Percentiles rank a stretch among this genome's conserved stretches.
These are phyloP conservation scores for Hymenoscyphus fructigenus DNA, from an alignment of 2,329 filamentous ascomycete species.

Conservation along the genomic window DNA sequence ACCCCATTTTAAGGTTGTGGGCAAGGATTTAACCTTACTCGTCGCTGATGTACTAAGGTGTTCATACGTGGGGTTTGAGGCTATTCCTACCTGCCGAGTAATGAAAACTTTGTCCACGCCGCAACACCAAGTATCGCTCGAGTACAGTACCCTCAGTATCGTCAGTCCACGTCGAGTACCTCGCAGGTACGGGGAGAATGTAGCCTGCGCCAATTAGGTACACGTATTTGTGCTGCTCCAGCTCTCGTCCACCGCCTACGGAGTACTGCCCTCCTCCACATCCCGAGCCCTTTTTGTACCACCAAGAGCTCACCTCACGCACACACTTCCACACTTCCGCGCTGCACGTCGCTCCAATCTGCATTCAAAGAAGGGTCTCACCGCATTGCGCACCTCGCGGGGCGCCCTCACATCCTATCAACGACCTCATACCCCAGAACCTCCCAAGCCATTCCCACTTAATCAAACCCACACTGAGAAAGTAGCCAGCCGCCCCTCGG, in stretches of 20 bases:
- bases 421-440: slow-evolving; percentile 2
- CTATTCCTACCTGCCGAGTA: neutral
- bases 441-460: neutral
- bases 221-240: neutral
- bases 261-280: neutral
- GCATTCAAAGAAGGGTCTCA: neutral
- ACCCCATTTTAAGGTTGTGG: neutral
- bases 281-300: neutral
- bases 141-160: too few relatives aligned
- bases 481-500: slow-evolving; percentile 1
- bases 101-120: too few relatives aligned
- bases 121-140: too few relatives aligned
- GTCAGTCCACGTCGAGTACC: too few relatives aligned
- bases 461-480: neutral
- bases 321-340: neutral
- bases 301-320: neutral
- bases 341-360: neutral
- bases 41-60: neutral
- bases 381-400: neutral
- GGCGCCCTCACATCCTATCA: neutral
- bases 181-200: too few relatives aligned
- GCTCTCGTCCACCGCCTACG: neutral
- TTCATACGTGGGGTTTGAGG: neutral
- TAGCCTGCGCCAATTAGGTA: too few relatives aligned
- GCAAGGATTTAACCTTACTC: neutral